Evolutionary conservation across 768 basidiomycete species (phyloP), one percentile per base, ranked within the genome.

Genomic region (Boletus rufocinnamomeus): DNA sequence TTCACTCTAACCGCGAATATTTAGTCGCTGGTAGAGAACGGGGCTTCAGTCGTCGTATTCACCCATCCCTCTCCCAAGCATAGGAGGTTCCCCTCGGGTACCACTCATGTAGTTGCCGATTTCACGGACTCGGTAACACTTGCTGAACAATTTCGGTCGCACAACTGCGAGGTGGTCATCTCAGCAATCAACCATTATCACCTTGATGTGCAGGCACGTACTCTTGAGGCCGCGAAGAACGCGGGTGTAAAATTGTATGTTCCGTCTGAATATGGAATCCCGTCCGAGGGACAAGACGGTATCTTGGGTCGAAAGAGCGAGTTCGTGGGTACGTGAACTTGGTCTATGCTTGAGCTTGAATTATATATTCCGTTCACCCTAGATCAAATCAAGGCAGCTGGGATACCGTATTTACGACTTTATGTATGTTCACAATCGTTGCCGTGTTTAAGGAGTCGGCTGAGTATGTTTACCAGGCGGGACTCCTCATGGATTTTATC

Each of bases 191-290:
- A 44, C 13, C 54, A 60, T 10, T 57, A 68, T 27, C 50, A 61
- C 7, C 61, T 67, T 10, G 61, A 55, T 4, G 56, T 57, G 5
- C 69, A 76, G 56, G 56, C 52, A 28, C 25, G 54, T n/a, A 66
- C 68, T 25, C 62, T 67, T 1, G 71, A 72, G 6, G 70, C 72
- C 8, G 66, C 72, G 3, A 75, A 71, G 58, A 59, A 61, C 0
- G 69, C 66, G 3, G 63, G 61, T n/a, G 72, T 69, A 21, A 63
- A 72, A 40, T 48, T 72, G 37, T 72, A 67, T 37, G 59, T 76
- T 27, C 74, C 73, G 2, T 72, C 70, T 34, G 73, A 74, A 49
- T 75, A 53, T 28, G 60, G 60, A 52, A 54, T 56, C 5, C 66
- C 66, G 13, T 56, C 60, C 27, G 72, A 59, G 35, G 61, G 57